Conservation (phyloP, 495 filamentous ascomycete genomes). For the Parachaetomium inaequale region DNA sequence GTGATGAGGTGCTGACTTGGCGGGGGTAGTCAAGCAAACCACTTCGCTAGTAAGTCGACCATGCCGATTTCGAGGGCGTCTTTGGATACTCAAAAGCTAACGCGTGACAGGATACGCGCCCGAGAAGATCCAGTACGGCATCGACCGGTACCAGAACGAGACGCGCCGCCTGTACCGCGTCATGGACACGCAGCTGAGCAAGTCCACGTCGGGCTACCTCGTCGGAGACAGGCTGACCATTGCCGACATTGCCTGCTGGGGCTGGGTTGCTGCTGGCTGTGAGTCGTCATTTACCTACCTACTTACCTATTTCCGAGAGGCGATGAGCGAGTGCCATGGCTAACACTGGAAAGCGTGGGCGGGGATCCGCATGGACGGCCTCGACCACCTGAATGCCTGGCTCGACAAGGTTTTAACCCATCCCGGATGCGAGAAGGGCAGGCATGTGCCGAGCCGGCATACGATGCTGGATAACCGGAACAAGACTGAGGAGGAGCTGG, state of each 20-base stretch:
- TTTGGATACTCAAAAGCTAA: too few species aligned
- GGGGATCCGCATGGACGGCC: constrained; percentile 72
- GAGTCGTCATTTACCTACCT: constrained; percentile 19
- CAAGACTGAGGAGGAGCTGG: constrained; percentile 43
- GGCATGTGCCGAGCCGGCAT: constrained; percentile 69
- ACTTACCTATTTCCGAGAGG: background rate
- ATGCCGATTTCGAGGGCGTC: too few species aligned
- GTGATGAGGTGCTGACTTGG: constrained; percentile 13
- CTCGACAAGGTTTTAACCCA: constrained; percentile 59
- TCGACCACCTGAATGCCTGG: constrained; percentile 67
- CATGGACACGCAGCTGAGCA: constrained; percentile 67
- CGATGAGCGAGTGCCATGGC: background rate
- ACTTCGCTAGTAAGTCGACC: constrained; percentile 60
- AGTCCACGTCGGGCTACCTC: constrained; percentile 62
- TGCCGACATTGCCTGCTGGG: constrained; percentile 79
- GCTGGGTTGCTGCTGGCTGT: constrained; percentile 59
- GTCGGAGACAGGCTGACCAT: constrained; percentile 78
- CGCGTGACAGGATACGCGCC: constrained; percentile 62
- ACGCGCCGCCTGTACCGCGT: constrained; percentile 76
- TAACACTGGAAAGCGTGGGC: constrained; percentile 54
- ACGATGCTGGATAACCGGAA: constrained; percentile 52
- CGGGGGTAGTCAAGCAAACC: constrained; percentile 62
- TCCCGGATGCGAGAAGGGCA: constrained; percentile 70
- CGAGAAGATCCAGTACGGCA: constrained; percentile 80
- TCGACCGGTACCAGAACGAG: constrained; percentile 79